These are phyloP conservation scores for Lepraria neglecta DNA, from an alignment of 495 filamentous ascomycete genomes.

Conservation along the genomic window DNA sequence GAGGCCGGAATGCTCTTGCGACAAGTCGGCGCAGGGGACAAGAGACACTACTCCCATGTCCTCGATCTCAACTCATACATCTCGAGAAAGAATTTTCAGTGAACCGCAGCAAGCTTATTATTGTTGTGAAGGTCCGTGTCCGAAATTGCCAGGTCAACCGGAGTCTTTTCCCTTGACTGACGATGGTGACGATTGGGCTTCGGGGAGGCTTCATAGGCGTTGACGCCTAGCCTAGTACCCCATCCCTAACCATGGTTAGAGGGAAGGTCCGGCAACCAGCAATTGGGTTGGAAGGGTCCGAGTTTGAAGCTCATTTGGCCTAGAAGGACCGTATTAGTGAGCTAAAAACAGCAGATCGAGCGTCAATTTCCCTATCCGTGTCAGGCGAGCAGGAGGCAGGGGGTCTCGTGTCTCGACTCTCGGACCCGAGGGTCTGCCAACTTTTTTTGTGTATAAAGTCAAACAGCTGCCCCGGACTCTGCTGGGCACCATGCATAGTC, in stretches of 20 bases:
- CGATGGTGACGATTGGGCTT: no score
- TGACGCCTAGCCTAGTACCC: no score
- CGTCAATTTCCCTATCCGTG: neutral
- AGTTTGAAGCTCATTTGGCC: neutral
- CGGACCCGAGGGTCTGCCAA: neutral
- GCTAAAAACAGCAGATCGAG: neutral
- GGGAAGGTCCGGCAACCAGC: neutral
- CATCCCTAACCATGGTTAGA: neutral
- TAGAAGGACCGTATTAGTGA: neutral
- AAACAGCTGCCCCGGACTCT: neutral
- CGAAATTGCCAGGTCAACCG: no score
- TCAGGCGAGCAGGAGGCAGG: neutral
- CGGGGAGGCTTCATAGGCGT: no score
- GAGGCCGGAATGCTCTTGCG: neutral
- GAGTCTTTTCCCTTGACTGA: no score
- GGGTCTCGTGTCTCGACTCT: neutral
- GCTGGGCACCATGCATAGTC: slow-evolving; percentile 14
- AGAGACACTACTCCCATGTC: neutral
- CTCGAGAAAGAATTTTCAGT: no score
- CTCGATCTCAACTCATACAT: neutral
- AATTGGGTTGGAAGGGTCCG: neutral
- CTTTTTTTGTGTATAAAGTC: neutral
- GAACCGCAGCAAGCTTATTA: no score
- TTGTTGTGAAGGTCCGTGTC: no score
- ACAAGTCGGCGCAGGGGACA: neutral